Percentiles rank a stretch among this genome's conserved stretches.
Conservation (phyloP, 306 rosid species). For the Rosa lucieae region DNA sequence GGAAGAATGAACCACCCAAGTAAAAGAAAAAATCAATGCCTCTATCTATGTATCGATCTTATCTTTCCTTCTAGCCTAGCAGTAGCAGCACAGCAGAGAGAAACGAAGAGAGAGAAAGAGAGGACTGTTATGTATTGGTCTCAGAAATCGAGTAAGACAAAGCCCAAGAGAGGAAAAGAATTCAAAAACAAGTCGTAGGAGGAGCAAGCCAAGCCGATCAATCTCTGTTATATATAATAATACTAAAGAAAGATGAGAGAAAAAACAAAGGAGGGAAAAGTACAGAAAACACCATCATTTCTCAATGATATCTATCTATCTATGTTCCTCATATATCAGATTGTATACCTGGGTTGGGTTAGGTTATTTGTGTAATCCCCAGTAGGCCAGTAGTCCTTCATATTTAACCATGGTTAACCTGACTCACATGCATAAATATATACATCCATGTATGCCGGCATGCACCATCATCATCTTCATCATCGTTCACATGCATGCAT, state of each 20-base stretch:
- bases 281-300: slow-evolving; percentile 83
- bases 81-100: slow-evolving; percentile 1
- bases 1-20: slow-evolving; percentile 72
- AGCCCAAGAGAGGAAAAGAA: slow-evolving; percentile 35
- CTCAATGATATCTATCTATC: slow-evolving; percentile 58
- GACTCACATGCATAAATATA: slow-evolving; percentile 23
- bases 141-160: slow-evolving; percentile 79
- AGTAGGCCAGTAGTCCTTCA: not conserved
- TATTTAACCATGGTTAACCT: not conserved
- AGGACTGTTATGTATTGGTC: slow-evolving; percentile 46
- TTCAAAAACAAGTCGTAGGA: slow-evolving; percentile 45
- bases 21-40: slow-evolving; percentile 32
- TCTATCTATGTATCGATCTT: not conserved
- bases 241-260: slow-evolving; percentile 15
- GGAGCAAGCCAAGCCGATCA: slow-evolving; percentile 38
- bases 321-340: slow-evolving; percentile 5
- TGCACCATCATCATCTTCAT: slow-evolving; percentile 8
- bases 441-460: slow-evolving; percentile 16
- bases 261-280: slow-evolving; percentile 35
- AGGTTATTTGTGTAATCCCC: not conserved
- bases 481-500: slow-evolving; percentile 20
- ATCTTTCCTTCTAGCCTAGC: not conserved
- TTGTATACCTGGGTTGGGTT: not conserved
- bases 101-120: slow-evolving; percentile 15
- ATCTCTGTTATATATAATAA: slow-evolving; percentile 13